Evolutionary conservation across 75 land plant species (phyloP).

Genomic region (Chamaecyparis obtusa): DNA sequence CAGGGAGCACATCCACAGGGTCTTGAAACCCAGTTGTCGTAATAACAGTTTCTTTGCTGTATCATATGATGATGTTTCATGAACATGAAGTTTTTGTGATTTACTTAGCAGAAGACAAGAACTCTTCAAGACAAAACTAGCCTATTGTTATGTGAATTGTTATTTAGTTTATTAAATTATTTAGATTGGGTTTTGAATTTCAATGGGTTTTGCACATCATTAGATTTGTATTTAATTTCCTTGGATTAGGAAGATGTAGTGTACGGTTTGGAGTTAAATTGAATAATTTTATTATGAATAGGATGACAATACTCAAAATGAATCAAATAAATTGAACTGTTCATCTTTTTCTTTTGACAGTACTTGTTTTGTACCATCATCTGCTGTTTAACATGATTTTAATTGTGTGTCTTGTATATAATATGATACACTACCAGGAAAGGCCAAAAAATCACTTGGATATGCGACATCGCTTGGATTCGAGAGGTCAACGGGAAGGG

Average conservation of each 20-base stretch:
- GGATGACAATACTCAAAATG: background rate
- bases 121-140: background rate
- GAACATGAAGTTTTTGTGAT: background rate
- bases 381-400: background rate
- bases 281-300: background rate
- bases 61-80: background rate
- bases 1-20: background rate
- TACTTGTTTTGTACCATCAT: background rate
- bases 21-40: background rate
- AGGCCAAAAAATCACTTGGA: constrained; percentile 94
- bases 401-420: background rate
- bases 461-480: constrained; percentile 87
- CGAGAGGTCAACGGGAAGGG: constrained; percentile 91
- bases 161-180: background rate
- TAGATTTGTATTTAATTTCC: background rate
- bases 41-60: background rate
- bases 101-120: background rate
- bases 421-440: constrained; percentile 49
- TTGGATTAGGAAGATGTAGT: background rate
- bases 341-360: background rate
- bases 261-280: background rate
- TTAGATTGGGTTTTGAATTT: background rate
- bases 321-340: background rate
- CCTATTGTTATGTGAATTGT: background rate
- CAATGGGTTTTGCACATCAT: background rate